These are phyloP conservation scores for Pelargonium australe DNA, from an alignment of 441 rosid species.

Conservation along the genomic window DNA sequence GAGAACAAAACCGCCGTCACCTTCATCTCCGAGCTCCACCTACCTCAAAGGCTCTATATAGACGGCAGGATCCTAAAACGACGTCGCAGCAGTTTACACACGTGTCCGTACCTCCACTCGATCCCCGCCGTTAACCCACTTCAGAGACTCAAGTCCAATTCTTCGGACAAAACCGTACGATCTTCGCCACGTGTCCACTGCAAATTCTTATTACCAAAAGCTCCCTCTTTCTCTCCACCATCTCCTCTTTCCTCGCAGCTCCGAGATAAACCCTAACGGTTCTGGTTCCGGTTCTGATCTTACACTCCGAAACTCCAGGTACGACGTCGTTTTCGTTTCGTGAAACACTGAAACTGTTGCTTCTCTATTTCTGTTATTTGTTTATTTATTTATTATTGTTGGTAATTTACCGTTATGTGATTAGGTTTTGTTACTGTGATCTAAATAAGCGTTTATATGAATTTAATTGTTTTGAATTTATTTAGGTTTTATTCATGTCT, in stretches of 20 bases:
- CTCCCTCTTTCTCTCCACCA: neutral
- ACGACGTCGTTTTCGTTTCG: neutral
- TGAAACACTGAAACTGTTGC: neutral
- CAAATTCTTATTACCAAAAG: neutral
- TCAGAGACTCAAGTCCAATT: neutral
- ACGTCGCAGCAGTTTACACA: neutral
- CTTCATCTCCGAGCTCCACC: too few species aligned
- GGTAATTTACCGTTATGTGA: too few species aligned
- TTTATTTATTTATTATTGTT: neutral
- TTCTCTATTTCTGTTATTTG: neutral
- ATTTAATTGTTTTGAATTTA: neutral
- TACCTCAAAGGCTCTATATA: too few species aligned
- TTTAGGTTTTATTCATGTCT: slow-evolving; percentile 29
- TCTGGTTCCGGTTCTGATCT: too few species aligned
- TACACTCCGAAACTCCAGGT: neutral
- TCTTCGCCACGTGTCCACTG: slow-evolving; percentile 1
- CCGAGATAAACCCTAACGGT: too few species aligned
- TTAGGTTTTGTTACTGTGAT: too few species aligned
- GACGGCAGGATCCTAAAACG: neutral
- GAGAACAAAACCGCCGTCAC: too few species aligned
- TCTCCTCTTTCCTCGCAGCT: neutral
- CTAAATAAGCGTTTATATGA: neutral
- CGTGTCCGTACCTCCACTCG: neutral
- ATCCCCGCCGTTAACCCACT: slow-evolving; percentile 1
- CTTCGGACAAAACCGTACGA: neutral